Base-by-base conservation (phyloP, 352 stramenopile genomes). In the Aphanomyces euteiches region DNA sequence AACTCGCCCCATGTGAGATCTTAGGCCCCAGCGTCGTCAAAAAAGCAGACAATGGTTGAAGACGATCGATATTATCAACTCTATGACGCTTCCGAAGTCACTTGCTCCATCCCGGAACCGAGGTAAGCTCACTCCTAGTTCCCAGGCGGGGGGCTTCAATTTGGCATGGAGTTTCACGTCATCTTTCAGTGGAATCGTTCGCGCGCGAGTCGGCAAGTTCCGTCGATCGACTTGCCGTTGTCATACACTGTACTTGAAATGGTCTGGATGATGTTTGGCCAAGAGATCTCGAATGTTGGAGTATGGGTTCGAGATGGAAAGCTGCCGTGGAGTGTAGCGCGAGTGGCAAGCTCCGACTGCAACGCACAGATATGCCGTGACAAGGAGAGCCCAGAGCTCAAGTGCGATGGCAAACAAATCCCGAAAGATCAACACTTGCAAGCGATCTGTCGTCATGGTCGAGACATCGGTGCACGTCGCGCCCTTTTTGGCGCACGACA, bases 251-350 rank as follows among this genome's bases (percentile, higher is more conserved):
- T 63, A 45, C 39, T 70, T 70, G 17, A 69, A 19, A 34, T 36
- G 48, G 12, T 70, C 43, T n/a, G 64, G 64, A 19, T 70, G 64
- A 36, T 63, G 56, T 37, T 70, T 70, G 37, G 47, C 36, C 17
- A 70, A 36, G 19, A 70, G 64, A 45, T 70, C 64, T 7, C 64
- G 64, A 41, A 70, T 56, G 39, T 70, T 70, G 3, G 64, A 70
- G 64, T 70, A 70, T 34, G 64, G 64, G 28, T 61, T 70, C 21
- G n/a, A 47, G n/a, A 70, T 70, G 10, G 64, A 70, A 12, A 70
- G 54, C 21, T 70, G 64, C 19, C 64, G 64, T 15, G 12, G 45
- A 5, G 64, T 36, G 28, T 70, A 70, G 15, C 64, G 13, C 5
- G 64, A 70, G 17, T 21, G 28, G 39, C 64, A 70, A 15, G 12